Conservation (phyloP, 2,329 filamentous ascomycete species). For the Tolypocladium tropicale region DNA sequence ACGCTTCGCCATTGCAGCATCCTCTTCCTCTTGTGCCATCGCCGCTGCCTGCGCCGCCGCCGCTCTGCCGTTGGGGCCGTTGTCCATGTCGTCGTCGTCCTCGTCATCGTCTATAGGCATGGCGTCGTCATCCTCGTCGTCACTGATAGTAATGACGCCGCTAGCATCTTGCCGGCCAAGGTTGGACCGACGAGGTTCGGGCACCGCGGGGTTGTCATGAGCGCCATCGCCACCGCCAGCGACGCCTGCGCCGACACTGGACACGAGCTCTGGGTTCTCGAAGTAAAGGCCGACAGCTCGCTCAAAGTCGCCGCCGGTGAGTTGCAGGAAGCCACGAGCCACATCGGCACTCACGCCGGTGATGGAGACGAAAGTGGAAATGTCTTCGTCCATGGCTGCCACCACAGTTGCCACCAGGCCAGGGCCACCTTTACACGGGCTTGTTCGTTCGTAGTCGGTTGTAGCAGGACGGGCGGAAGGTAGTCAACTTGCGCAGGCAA, state of each 20-base stretch:
- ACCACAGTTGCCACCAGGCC: background rate
- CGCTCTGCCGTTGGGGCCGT: conserved; percentile 26
- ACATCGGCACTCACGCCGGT: conserved; percentile 65
- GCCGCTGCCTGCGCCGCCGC: conserved; percentile 28
- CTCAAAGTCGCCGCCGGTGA: conserved; percentile 75
- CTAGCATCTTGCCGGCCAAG: conserved; percentile 22
- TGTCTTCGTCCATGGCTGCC: conserved; percentile 54
- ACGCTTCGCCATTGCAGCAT: conserved; percentile 84
- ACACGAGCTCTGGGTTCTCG: conserved; percentile 67
- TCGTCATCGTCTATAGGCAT: conserved; percentile 5
- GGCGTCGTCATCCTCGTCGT: conserved; percentile 53
- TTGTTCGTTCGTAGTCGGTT: background rate
- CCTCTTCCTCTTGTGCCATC: conserved; percentile 64
- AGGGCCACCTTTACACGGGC: background rate
- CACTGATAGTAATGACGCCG: conserved; percentile 60
- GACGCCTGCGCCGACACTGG: conserved; percentile 22
- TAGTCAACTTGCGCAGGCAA: background rate
- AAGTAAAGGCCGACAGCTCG: conserved; percentile 86
- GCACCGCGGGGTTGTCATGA: conserved; percentile 12
- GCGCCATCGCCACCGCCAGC: conserved; percentile 8
- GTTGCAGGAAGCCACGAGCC: conserved; percentile 71
- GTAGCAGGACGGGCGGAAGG: background rate
- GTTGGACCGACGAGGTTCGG: conserved; percentile 17
- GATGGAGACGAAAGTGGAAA: conserved; percentile 71
- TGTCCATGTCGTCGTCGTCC: conserved; percentile 21